These are phyloP conservation scores for Arxiozyma slooffiae DNA, from an alignment of 1,139 yeast genomes.

Conservation along the genomic window DNA sequence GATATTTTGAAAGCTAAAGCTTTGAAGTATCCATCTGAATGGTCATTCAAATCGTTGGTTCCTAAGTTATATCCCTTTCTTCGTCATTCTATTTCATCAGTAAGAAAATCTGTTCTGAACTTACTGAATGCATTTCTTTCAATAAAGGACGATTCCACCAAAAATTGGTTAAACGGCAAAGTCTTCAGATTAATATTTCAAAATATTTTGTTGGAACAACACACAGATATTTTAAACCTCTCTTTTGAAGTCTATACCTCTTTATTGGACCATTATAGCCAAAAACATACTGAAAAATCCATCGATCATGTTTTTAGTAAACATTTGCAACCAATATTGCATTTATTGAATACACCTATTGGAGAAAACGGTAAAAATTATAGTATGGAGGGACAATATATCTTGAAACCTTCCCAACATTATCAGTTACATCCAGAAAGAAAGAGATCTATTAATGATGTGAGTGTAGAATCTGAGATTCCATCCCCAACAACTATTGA, in stretches of 20 bases:
- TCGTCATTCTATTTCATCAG: slow-evolving; percentile 88
- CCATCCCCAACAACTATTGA: slow-evolving; percentile 50
- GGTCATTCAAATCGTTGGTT: slow-evolving; percentile 64
- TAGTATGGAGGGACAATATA: slow-evolving; percentile 63
- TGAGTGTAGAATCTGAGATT: slow-evolving; percentile 23
- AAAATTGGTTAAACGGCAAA: slow-evolving; percentile 70
- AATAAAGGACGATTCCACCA: slow-evolving; percentile 54
- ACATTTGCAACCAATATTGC: slow-evolving; percentile 54
- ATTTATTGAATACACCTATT: slow-evolving; percentile 81
- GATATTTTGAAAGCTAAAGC: slow-evolving; percentile 60
- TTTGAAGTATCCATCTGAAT: slow-evolving; percentile 34
- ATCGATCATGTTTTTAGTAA: slow-evolving; percentile 42
- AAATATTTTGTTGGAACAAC: slow-evolving; percentile 82
- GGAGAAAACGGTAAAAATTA: slow-evolving; percentile 87
- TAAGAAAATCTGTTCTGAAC: slow-evolving; percentile 77
- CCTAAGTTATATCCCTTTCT: slow-evolving; percentile 88
- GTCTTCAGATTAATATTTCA: slow-evolving; percentile 72
- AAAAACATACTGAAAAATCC: slow-evolving; percentile 31
- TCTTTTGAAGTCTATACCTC: slow-evolving; percentile 56
- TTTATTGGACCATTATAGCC: slow-evolving; percentile 42
- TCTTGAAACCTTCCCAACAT: slow-evolving; percentile 61
- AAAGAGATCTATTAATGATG: slow-evolving; percentile 26
- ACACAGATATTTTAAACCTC: slow-evolving; percentile 54
- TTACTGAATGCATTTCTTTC: slow-evolving; percentile 71
- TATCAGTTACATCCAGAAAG: slow-evolving; percentile 27